Base-by-base conservation (phyloP, 106 monocot species). In the Apostasia ramifera region DNA sequence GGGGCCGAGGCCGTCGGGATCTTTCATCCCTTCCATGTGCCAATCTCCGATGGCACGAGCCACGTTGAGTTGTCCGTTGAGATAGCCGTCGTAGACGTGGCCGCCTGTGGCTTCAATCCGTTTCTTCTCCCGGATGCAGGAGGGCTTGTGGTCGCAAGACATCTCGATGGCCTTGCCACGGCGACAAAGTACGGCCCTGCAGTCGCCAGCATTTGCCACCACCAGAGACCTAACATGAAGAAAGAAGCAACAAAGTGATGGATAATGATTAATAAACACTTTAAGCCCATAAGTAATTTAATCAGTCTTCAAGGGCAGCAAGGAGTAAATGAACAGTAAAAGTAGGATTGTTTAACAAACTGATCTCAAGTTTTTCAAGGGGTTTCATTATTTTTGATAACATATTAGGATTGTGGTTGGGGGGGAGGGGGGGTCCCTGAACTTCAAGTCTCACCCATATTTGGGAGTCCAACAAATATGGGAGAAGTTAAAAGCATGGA, bases 181-280 rank as follows among this genome's bases (percentile, higher is more conserved):
- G 39, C 94, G 85, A 44, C 88, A 85, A 2, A 94, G 81, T 1
- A 94, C 94, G 0, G 94, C 94, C 51, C 91, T 51, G 71, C 94
- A 94, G 71, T 94, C 94, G 15, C 94, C 94, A 26, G 73, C 91
- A 80, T 94, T 94, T 13, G 91, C 94, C 43, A 94, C 94, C 63
- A 88, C 74, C 59, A 94, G 68, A 10, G 71, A 83, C 85, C 94
- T 94, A 70, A 7, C 40, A 47, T 6, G 63, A 4, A 2, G 53
- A n/a, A 4, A 66, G 42, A 51, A 59, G 13, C 6, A 40, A 10
- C 12, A 51, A 46, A 73, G 0, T 43, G n/a, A 42, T 11, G 7
- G 5, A 5, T 11, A 7, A 7, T 11, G 53, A 53, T 5, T 53
- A 53, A 53, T 53, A 53, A 53, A 53, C 11, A 11, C 26, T 26